phyloP scores from a whole-genome alignment of 495 filamentous ascomycete species.

The Aspergillus bridgeri region DNA sequence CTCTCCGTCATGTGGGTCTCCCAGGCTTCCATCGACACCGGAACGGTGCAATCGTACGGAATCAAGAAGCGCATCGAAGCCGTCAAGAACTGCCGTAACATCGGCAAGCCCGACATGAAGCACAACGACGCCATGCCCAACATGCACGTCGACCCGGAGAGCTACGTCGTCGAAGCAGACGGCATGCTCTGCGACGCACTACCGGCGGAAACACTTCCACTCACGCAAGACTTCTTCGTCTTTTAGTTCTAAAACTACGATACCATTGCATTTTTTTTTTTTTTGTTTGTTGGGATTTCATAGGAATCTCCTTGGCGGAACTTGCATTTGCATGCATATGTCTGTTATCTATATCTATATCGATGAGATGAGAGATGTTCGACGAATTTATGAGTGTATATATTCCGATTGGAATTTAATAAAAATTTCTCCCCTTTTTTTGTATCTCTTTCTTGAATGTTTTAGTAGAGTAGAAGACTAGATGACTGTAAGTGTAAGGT shows the following conservation, averaged over 20 bases:
- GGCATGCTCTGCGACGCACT: slow-evolving; percentile 71
- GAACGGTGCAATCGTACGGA: slow-evolving; percentile 64
- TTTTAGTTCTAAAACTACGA: slow-evolving; percentile 7
- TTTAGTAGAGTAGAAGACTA: too few relatives aligned
- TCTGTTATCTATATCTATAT: too few relatives aligned
- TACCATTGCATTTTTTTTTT: too few relatives aligned
- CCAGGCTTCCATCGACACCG: slow-evolving; percentile 61
- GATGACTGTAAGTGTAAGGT: too few relatives aligned
- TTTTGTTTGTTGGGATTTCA: too few relatives aligned
- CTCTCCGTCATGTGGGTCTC: slow-evolving; percentile 84
- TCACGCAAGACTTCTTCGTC: slow-evolving; percentile 60
- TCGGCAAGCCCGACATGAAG: slow-evolving; percentile 92
- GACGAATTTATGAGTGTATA: too few relatives aligned
- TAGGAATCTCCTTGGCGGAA: too few relatives aligned
- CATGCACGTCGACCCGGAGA: slow-evolving; percentile 94
- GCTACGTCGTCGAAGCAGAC: slow-evolving; percentile 87
- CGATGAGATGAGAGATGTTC: too few relatives aligned
- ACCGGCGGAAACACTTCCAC: slow-evolving; percentile 67
- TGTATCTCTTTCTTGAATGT: too few relatives aligned
- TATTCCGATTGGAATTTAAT: too few relatives aligned
- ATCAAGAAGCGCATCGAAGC: slow-evolving; percentile 79
- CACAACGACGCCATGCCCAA: slow-evolving; percentile 82
- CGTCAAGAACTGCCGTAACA: slow-evolving; percentile 72
- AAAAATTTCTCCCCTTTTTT: too few relatives aligned
- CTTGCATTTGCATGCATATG: too few relatives aligned